A percentile compares a stretch with the other conserved stretches of the same genome.
phyloP scores from a whole-genome alignment of 371 early-diverging fungal species.

The Umbelopsis sp. region DNA sequence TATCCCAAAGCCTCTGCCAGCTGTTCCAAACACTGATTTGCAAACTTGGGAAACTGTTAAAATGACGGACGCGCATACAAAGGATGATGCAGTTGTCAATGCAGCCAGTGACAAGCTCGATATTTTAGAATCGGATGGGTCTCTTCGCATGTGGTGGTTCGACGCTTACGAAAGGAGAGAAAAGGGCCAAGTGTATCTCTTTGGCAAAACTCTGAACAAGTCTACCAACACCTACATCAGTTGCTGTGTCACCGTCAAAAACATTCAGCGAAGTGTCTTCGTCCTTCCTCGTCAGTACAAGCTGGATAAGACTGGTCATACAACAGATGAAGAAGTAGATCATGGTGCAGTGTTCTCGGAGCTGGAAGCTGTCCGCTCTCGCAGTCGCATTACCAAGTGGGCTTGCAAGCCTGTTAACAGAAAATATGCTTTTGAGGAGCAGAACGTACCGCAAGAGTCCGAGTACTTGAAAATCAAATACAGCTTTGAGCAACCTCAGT shows the following conservation, averaged over 20 bases:
- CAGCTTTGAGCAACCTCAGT: conserved; percentile 55
- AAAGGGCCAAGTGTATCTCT: conserved; percentile 83
- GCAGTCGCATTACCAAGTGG: conserved; percentile 60
- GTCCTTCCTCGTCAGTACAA: conserved; percentile 75
- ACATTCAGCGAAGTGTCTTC: conserved; percentile 86
- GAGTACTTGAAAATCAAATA: conserved; percentile 84
- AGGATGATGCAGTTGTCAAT: conserved; percentile 24
- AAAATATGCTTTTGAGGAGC: conserved; percentile 93
- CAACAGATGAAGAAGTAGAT: conserved; percentile 62
- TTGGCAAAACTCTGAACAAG: conserved; percentile 81
- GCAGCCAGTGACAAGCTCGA: conserved; percentile 31
- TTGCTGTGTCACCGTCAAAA: conserved; percentile 83
- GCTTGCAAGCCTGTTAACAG: conserved; percentile 71
- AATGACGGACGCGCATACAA: conserved; percentile 23
- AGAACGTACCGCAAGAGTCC: conserved; percentile 79
- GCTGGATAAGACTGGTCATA: conserved; percentile 57
- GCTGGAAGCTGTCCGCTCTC: conserved; percentile 61
- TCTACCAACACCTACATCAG: conserved; percentile 64
- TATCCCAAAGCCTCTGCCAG: conserved; percentile 1
- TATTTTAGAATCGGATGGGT: conserved; percentile 65
- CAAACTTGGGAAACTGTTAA: conserved; percentile 37
- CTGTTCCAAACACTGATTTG: conserved; percentile 28
- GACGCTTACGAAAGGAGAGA: conserved; percentile 86
- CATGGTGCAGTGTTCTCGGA: conserved; percentile 78
- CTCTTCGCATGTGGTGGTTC: conserved; percentile 84